Percentiles rank a stretch among this genome's conserved stretches.
These are phyloP conservation scores for Suhomyces maxii DNA, from an alignment of 1,139 yeast genomes.

Conservation along the genomic window DNA sequence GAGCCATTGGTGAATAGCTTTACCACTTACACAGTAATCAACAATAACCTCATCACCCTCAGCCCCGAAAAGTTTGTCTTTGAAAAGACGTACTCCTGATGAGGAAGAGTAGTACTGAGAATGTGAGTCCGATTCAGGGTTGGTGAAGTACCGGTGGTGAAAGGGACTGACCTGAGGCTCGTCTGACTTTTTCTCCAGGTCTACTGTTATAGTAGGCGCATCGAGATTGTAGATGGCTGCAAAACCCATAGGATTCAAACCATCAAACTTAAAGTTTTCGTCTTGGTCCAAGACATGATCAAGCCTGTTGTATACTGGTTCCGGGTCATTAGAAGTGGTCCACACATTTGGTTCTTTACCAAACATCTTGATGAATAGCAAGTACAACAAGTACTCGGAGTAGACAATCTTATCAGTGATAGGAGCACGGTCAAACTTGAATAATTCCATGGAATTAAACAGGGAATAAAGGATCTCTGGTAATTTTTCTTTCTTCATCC, in stretches of 20 bases:
- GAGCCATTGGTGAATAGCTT: conserved; percentile 82
- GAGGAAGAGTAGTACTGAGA: conserved; percentile 72
- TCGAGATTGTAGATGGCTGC: background rate
- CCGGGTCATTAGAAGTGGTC: conserved; percentile 50
- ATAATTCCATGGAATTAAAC: conserved; percentile 71
- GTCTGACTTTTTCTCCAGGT: background rate
- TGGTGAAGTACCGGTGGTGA: conserved; percentile 75
- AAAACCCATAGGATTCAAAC: background rate
- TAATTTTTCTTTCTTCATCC: conserved; percentile 38
- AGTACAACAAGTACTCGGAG: conserved; percentile 63
- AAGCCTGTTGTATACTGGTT: conserved; percentile 9
- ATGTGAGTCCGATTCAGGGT: conserved; percentile 85
- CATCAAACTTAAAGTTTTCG: conserved; percentile 2
- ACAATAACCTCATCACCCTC: conserved; percentile 22
- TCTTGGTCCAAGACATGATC: background rate
- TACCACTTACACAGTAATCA: conserved; percentile 64
- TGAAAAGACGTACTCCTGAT: conserved; percentile 64
- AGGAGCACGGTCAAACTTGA: conserved; percentile 66
- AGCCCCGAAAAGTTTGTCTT: conserved; percentile 35
- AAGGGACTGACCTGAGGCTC: conserved; percentile 55
- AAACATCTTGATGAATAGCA: conserved; percentile 63
- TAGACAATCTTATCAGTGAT: conserved; percentile 61
- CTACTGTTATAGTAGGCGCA: background rate
- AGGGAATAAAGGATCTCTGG: conserved; percentile 53
- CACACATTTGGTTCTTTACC: conserved; percentile 73